These are phyloP conservation scores for Sporothrix brasiliensis DNA, from an alignment of 2,329 filamentous ascomycete genomes.

Conservation along the genomic window DNA sequence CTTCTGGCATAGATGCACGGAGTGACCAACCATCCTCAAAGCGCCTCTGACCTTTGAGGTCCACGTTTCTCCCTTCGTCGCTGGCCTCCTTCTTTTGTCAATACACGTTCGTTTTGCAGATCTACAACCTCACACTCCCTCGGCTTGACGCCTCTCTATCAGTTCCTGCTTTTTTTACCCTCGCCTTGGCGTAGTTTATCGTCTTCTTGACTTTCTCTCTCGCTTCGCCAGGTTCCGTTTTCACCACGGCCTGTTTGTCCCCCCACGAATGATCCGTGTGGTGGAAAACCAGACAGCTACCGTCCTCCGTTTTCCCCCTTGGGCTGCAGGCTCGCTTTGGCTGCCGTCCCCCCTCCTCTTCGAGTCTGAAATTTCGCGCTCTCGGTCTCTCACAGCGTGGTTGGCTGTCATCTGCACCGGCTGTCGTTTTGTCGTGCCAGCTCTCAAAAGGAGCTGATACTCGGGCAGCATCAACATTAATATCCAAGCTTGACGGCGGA, in stretches of 20 bases:
- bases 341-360: constrained; percentile 6
- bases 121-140: background rate
- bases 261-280: constrained; percentile 18
- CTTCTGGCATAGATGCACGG: background rate
- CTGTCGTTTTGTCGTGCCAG: constrained; percentile 4
- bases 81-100: background rate
- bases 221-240: background rate
- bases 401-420: background rate
- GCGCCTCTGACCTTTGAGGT: background rate
- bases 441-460: constrained; percentile 17
- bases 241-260: background rate
- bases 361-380: background rate
- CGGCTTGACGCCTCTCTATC: background rate
- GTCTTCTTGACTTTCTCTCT: background rate
- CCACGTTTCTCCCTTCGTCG: background rate
- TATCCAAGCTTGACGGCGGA: constrained; percentile 11
- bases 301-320: background rate
- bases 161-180: background rate
- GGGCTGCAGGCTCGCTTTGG: constrained; percentile 17
- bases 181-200: background rate
- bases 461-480: constrained; percentile 13
- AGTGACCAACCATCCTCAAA: background rate
- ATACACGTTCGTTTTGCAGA: background rate
- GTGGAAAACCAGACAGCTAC: constrained; percentile 2
- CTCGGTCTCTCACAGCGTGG: background rate